Evolutionary conservation across 352 stramenopile genomes (phyloP), one percentile per base, ranked within the genome.

Genomic region (Globisporangium radiosum): DNA sequence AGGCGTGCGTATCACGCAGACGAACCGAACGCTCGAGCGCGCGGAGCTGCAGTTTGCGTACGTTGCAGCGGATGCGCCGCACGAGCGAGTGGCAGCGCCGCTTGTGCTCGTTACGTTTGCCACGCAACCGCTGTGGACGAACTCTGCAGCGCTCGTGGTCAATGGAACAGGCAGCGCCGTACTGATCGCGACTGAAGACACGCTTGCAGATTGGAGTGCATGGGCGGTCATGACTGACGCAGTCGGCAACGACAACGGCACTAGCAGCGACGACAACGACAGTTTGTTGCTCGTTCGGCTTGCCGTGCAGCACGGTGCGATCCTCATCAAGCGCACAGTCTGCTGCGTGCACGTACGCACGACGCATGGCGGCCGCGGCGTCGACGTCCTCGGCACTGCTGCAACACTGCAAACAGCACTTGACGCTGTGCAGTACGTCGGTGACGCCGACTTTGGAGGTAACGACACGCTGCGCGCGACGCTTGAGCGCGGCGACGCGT

Each of bases 371-470:
- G 13, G 56, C 5, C 56, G 56, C 11, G 40, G 48, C 7, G n/a
- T 59, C 15, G n/a, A 19, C 37, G 50, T 67, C 25, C 10, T 63
- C 1, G 62, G 56, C 10, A 52, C 56, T 11, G 56, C 48, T 10
- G 6, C 37, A 17, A n/a, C 56, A 0, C 19, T 63, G 48, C 50
- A 56, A 5, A 47, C 51, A 36, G 56, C 62, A 9, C 52, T 67
- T 9, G 11, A 59, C 51, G 42, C 50, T 13, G n/a, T 66, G 17
- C 5, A 54, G 25, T 74, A 74, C 57, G 17, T n/a, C 8, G 54
- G 64, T 3, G 42, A 57, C n/a, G 10, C 38, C 4, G 47, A 69
- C 36, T 74, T 70, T 36, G 57, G 49, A 14, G 68, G 64, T 0
- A 15, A 38, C 11, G 68, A 72, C 33, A 37, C 39, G 37, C 52